Base-by-base conservation (phyloP, 2,329 filamentous ascomycete genomes). In the Byssoonygena ceratinophila region DNA sequence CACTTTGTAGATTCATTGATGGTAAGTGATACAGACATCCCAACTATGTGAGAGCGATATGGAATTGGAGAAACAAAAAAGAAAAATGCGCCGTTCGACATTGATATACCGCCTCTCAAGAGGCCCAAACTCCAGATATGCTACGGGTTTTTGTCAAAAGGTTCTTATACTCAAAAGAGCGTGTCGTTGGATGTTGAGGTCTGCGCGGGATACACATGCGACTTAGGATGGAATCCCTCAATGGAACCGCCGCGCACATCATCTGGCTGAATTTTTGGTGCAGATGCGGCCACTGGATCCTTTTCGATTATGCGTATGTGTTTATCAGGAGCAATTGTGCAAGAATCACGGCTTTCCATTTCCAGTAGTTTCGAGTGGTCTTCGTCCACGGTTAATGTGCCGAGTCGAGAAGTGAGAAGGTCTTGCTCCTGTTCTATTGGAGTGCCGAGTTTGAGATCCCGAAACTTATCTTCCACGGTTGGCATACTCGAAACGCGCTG, bases 91-190 rank as follows among this genome's bases (percentile, higher is more conserved):
- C 27, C 31, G 12, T 40, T 31, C 32, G 7, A 12, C 23, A n/a
- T 12, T 32, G n/a, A 16, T 7, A 32, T n/a, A 7, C 20, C 22
- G 22, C 7, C 25, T 14, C 4, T 25, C 14, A 44, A 36, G 18
- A 44, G n/a, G 34, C 43, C 60, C 51, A 59, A 55, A 49, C 52
- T 51, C 51, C 18, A 43, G 46, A 56, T 54, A 44, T 54, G 51
- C 51, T 46, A 39, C 46, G 56, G 43, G 40, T 25, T 59, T 58
- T 54, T 54, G n/a, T 64, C 61, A 8, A 70, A 55, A 37, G 11
- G n/a, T n/a, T n/a, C n/a, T n/a, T n/a, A n/a, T n/a, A n/a, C n/a
- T 54, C 69, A 64, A 43, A 64, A 73, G 59, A 71, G 39, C 69
- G 71, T 16, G 63, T 71, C 60, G 80, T 64, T 55, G 66, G 67